Conservation (phyloP, 768 basidiomycete genomes). For the Udeniomyces megalosporus region DNA sequence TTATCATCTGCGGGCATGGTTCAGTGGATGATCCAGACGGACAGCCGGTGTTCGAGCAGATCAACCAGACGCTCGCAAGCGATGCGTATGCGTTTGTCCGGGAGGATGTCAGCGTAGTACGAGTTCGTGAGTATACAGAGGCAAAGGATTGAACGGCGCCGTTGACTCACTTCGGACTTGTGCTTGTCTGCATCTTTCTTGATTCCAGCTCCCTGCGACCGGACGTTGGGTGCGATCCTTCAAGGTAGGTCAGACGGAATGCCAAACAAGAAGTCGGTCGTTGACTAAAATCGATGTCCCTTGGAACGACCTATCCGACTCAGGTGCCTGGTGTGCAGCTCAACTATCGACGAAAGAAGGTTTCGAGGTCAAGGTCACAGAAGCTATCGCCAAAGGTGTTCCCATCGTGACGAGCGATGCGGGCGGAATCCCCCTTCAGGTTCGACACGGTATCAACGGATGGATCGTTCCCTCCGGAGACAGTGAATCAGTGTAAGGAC, state of each 20-base stretch:
- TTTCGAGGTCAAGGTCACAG: slow-evolving; percentile 77
- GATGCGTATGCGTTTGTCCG: slow-evolving; percentile 22
- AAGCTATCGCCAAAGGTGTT: slow-evolving; percentile 78
- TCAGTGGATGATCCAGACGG: slow-evolving; percentile 9
- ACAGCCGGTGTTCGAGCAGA: slow-evolving; percentile 71
- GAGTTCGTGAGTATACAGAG: slow-evolving; percentile 34
- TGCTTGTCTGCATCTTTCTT: no score
- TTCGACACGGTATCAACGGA: slow-evolving; percentile 73
- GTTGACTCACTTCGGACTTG: not conserved
- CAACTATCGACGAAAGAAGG: slow-evolving; percentile 89
- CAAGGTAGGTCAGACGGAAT: no score
- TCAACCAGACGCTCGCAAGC: slow-evolving; percentile 20
- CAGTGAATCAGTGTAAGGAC: slow-evolving; percentile 41
- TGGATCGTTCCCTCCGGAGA: slow-evolving; percentile 66
- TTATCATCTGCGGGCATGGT: slow-evolving; percentile 26
- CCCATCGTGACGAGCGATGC: slow-evolving; percentile 71
- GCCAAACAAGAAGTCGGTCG: no score
- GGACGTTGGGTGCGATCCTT: slow-evolving; percentile 60
- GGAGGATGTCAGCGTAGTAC: slow-evolving; percentile 51
- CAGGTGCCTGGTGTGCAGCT: slow-evolving; percentile 71
- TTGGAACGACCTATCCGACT: no score
- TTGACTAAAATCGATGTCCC: no score
- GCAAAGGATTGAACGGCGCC: not conserved
- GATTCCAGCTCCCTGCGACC: slow-evolving; percentile 8
- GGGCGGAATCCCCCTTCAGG: slow-evolving; percentile 86